Evolutionary conservation across 768 basidiomycete species (phyloP), one percentile per base, ranked within the genome.

Genomic region (Mycena galopus): DNA sequence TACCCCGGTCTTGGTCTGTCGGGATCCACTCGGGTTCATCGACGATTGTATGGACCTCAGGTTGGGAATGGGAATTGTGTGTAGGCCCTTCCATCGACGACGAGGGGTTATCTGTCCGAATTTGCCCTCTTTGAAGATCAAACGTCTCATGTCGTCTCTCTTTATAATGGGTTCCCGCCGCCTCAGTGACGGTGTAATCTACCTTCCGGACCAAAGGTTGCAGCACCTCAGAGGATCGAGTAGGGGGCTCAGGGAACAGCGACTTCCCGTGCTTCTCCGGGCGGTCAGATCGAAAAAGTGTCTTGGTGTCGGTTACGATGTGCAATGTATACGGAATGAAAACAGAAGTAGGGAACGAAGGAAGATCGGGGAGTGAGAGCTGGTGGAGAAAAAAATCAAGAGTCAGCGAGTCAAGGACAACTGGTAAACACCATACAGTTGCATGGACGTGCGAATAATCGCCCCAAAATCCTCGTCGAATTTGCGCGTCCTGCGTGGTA

Each of bases 241-340:
- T 53, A 3, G 68, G 68, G 2, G 61, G 61, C 7, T 25, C 61
- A 21, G 68, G 60, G 61, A 69, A 69, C 11, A 69, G 61, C 61
- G 68, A 35, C 44, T 63, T 69, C 17, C 55, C 55, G 60, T 55
- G 67, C 51, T 69, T 69, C 33, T 63, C 60, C 32, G 68, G 51
- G 27, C 57, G 21, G 16, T 68, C 58, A 1, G 65, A 50, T 10
- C 32, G 60, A 21, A 19, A 19, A 9, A 56, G 23, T 0, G 55
- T n/a, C 51, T 69, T 69, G 44, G 67, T 69, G 23, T n/a, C n/a
- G n/a, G n/a, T n/a, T n/a, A n/a, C n/a, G n/a, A n/a, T n/a, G n/a
- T n/a, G n/a, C n/a, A n/a, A n/a, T n/a, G n/a, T n/a, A n/a, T n/a
- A n/a, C n/a, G n/a, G n/a, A n/a, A n/a, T n/a, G n/a, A n/a, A n/a